These are phyloP conservation scores for Termitomyces eurrhizus DNA, from an alignment of 768 basidiomycete genomes.

Conservation along the genomic window DNA sequence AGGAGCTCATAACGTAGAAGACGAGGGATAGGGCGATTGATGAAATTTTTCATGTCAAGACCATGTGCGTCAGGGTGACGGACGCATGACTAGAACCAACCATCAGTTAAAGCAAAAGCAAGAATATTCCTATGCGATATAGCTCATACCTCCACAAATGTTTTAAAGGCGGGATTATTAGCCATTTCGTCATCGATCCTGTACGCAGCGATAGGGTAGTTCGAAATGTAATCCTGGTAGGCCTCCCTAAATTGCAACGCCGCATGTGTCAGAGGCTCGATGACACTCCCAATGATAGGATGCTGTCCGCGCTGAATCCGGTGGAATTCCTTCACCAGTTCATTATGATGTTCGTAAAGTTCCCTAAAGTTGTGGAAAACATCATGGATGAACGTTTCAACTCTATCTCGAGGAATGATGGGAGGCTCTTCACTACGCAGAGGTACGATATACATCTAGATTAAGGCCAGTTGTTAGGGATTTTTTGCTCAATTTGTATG, in stretches of 20 bases:
- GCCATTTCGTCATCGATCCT: conserved; percentile 86
- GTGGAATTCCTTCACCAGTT: conserved; percentile 75
- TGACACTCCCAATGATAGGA: conserved; percentile 73
- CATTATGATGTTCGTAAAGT: conserved; percentile 68
- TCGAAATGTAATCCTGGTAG: conserved; percentile 91
- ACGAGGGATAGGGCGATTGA: conserved; percentile 88
- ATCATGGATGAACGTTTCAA: conserved; percentile 77
- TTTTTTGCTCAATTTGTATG: not conserved
- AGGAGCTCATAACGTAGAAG: conserved; percentile 86
- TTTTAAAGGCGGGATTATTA: conserved; percentile 74
- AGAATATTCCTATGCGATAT: not conserved
- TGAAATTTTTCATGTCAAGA: conserved; percentile 90
- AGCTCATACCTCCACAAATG: conserved; percentile 70
- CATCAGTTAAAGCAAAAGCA: conserved; percentile 19
- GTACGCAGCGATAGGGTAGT: conserved; percentile 89
- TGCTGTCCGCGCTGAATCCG: conserved; percentile 88
- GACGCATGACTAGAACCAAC: conserved; percentile 32
- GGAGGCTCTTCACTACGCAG: conserved; percentile 71
- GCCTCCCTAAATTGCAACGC: conserved; percentile 90
- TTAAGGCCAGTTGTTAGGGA: not conserved
- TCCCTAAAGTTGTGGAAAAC: conserved; percentile 88
- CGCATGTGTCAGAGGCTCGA: conserved; percentile 82
- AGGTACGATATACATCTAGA: conserved; percentile 78
- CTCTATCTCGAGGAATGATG: conserved; percentile 65
- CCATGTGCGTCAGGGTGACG: conserved; percentile 76